Evolutionary conservation across 345 rosid species (phyloP).

Genomic region (Aegle marmelos): DNA sequence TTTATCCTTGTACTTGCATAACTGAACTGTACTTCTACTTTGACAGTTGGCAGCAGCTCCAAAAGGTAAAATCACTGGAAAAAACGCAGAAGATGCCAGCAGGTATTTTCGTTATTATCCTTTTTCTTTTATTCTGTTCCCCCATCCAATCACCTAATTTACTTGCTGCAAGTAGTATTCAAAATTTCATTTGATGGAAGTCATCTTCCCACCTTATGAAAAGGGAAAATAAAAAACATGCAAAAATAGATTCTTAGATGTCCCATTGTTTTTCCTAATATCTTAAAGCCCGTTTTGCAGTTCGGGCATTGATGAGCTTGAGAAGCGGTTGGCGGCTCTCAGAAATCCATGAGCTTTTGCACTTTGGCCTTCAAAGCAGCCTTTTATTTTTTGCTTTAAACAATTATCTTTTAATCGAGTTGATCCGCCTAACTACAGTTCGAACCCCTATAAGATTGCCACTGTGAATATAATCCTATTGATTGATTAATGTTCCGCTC

Average conservation of each 20-base stretch:
- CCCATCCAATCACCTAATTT: background rate
- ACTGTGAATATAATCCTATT: constrained; percentile 8
- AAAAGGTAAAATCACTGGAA: constrained; percentile 67
- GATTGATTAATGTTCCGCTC: too few species aligned
- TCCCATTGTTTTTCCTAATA: background rate
- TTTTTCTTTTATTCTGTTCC: background rate
- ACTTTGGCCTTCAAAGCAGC: background rate
- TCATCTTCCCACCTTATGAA: background rate
- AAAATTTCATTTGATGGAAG: background rate
- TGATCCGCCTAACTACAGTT: background rate
- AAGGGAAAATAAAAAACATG: background rate
- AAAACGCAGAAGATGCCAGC: constrained; percentile 53
- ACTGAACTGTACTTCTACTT: constrained; percentile 15
- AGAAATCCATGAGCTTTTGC: constrained; percentile 45
- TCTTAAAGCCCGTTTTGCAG: constrained; percentile 33
- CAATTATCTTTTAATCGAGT: background rate
- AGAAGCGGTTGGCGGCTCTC: constrained; percentile 91
- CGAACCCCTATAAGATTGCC: background rate
- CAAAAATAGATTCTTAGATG: background rate
- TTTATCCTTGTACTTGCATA: background rate
- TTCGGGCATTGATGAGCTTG: constrained; percentile 71
- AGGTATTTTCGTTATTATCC: constrained; percentile 45
- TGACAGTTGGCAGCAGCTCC: constrained; percentile 82
- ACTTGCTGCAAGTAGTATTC: background rate
- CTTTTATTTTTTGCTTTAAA: background rate